Base-by-base conservation (phyloP, 306 rosid species). In the Cercis canadensis region DNA sequence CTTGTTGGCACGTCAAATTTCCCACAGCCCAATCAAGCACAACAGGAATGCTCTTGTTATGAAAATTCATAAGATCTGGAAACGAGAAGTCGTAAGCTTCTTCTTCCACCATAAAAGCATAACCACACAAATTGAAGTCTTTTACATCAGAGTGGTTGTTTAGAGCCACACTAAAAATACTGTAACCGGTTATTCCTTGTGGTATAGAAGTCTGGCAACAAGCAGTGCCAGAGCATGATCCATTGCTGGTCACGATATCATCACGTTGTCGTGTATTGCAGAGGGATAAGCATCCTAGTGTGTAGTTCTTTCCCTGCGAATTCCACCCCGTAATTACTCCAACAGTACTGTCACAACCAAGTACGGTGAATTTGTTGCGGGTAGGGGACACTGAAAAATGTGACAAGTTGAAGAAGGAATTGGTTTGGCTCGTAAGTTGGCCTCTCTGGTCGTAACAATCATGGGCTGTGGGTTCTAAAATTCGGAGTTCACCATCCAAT, bases 21-120 rank as follows among this genome's bases (percentile, higher is more conserved):
- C 54, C 54, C 5, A 49, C 54, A 9, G 54, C 54, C 21, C 54
- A 49, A 49, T 49, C 54, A 12, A 49, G 17, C 54, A 49, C 54
- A n/a, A 49, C 18, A 5, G 21, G 54, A 12, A 49, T 7, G 12
- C 18, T 1, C 18, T 49, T 12, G 17, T 49, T 12, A 3, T 4
- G 5, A 12, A 49, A 49, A 49, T 49, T 49, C 17, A 5, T 14
- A 12, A 68, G 41, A 54, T 68, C 16, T 4, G 10, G 5, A 17
- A 62, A 54, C 0, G 74, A 54, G 32, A 68, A 68, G 7, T 68
- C 40, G 40, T 19, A 68, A 19, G 14, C 29, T 0, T 54, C 41
- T 12, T 68, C 74, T 4, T 49, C 54, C 17, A 21, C 63, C 9
- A 68, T 53, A 40, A 54, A 68, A 40, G 29, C 4, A 21, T 18